Percentiles rank a stretch among this genome's conserved stretches.
Conservation (phyloP, 2,329 filamentous ascomycete species). For the Conoideocrella luteorostrata region DNA sequence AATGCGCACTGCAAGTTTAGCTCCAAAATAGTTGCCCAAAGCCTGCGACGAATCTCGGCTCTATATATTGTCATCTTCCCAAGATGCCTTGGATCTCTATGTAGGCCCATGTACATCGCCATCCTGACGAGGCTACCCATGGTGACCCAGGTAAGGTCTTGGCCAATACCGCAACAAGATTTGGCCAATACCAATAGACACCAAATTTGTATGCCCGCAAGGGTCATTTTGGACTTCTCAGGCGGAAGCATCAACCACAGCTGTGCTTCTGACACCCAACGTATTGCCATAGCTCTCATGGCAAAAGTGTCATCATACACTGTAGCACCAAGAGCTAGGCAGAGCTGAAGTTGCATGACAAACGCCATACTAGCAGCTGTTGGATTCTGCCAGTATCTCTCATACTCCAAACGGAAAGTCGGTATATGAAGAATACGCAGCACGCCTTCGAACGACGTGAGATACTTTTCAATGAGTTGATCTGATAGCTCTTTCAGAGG, state of each 20-base stretch:
- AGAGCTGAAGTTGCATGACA: constrained; percentile 46
- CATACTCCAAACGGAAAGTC: constrained; percentile 49
- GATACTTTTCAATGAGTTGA: constrained; percentile 44
- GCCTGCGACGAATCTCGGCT: constrained; percentile 46
- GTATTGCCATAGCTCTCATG: constrained; percentile 34
- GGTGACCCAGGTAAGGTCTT: constrained; percentile 47
- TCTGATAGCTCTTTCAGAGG: constrained; percentile 38
- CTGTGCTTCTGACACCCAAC: constrained; percentile 48
- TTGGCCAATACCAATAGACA: constrained; percentile 45
- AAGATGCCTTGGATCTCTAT: constrained; percentile 48
- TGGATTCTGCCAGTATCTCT: constrained; percentile 39
- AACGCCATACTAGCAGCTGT: constrained; percentile 35
- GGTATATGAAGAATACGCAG: constrained; percentile 53
- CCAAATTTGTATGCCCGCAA: constrained; percentile 44
- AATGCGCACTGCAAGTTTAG: constrained; percentile 45
- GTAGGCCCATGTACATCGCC: constrained; percentile 52
- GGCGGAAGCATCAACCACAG: constrained; percentile 41
- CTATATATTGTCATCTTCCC: constrained; percentile 39
- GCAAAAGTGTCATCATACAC: constrained; percentile 40
- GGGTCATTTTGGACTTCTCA: constrained; percentile 42
- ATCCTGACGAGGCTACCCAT: constrained; percentile 44
- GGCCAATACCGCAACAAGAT: constrained; percentile 38
- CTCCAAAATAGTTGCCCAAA: constrained; percentile 53
- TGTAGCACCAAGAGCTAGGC: constrained; percentile 44
- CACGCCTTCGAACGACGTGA: constrained; percentile 50